Conservation (phyloP, 2,329 filamentous ascomycete species). For the Stagonosporopsis tanaceti region DNA sequence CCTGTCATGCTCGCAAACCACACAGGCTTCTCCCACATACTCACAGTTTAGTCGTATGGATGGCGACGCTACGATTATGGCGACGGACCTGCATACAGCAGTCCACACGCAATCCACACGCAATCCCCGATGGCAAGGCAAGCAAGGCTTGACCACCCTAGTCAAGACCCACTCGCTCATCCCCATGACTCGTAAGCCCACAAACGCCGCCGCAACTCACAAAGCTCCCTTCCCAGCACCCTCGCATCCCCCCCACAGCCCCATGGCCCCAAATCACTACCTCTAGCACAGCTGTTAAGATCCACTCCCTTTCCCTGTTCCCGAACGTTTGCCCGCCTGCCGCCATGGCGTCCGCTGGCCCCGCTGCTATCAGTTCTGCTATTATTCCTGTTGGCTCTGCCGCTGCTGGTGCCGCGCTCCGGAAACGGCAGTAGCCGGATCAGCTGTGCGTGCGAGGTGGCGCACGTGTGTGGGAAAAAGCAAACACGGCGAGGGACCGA, state of each 20-base stretch:
- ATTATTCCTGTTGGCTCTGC: not conserved
- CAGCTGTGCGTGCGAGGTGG: slow-evolving; percentile 2
- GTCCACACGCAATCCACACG: not conserved
- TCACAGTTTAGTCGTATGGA: not conserved
- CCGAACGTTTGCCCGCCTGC: slow-evolving; percentile 15
- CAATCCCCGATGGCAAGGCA: not conserved
- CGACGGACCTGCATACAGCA: not conserved
- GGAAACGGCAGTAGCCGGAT: slow-evolving; percentile 7
- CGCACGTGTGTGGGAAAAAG: slow-evolving; percentile 10
- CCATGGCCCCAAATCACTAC: not conserved
- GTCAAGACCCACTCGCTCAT: not conserved
- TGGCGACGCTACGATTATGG: not conserved
- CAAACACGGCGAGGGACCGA: slow-evolving; percentile 4
- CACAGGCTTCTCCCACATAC: not conserved
- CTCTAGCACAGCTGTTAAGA: slow-evolving; percentile 8
- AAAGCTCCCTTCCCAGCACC: not conserved
- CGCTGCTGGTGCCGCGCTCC: not conserved
- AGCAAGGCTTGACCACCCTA: not conserved
- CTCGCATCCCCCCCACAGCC: slow-evolving; percentile 2
- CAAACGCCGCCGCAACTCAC: not conserved
- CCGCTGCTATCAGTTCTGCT: not conserved
- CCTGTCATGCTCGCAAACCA: not conserved
- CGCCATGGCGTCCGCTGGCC: slow-evolving; percentile 4
- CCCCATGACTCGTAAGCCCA: not conserved
- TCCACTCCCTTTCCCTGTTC: not conserved